Conservation (phyloP, 371 early-diverging fungal genomes). For the Mortierella sp. region DNA sequence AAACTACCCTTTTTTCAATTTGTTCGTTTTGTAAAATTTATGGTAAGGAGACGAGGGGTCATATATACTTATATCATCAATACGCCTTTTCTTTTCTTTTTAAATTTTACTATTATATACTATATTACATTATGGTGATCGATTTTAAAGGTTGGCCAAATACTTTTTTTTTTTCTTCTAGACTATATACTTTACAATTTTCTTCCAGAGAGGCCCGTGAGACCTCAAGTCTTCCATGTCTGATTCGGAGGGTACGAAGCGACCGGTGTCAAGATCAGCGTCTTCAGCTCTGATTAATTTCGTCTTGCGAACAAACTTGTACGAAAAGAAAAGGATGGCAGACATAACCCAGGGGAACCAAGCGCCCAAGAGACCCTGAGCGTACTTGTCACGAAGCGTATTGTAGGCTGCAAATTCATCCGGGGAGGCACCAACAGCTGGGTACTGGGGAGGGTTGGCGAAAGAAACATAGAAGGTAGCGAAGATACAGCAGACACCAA, state of each 20-base stretch:
- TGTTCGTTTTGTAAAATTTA: too few relatives aligned
- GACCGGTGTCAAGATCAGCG: slow-evolving; percentile 66
- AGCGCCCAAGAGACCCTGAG: slow-evolving; percentile 34
- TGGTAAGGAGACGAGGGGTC: too few relatives aligned
- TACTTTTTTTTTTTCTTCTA: slow-evolving; percentile 4
- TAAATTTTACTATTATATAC: not conserved
- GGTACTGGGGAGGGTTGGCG: slow-evolving; percentile 66
- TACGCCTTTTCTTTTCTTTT: not conserved
- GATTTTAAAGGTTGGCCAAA: not conserved
- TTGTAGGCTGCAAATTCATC: not conserved
- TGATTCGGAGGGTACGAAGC: slow-evolving; percentile 40
- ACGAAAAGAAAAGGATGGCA: slow-evolving; percentile 58
- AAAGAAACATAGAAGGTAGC: slow-evolving; percentile 57
- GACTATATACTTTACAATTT: slow-evolving; percentile 25
- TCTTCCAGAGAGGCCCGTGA: slow-evolving; percentile 36
- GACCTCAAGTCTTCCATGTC: slow-evolving; percentile 34
- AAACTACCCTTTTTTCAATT: too few relatives aligned
- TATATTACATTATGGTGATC: not conserved
- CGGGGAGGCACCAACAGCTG: slow-evolving; percentile 27
- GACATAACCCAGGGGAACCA: slow-evolving; percentile 52
- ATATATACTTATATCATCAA: too few relatives aligned
- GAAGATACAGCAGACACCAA: slow-evolving; percentile 71
- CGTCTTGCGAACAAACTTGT: slow-evolving; percentile 63
- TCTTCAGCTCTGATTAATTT: slow-evolving; percentile 66
- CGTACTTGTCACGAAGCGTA: slow-evolving; percentile 22